Percentiles rank a stretch among this genome's conserved stretches.
Conservation (phyloP, 805 yeast genomes). For the Candida boleticola region DNA sequence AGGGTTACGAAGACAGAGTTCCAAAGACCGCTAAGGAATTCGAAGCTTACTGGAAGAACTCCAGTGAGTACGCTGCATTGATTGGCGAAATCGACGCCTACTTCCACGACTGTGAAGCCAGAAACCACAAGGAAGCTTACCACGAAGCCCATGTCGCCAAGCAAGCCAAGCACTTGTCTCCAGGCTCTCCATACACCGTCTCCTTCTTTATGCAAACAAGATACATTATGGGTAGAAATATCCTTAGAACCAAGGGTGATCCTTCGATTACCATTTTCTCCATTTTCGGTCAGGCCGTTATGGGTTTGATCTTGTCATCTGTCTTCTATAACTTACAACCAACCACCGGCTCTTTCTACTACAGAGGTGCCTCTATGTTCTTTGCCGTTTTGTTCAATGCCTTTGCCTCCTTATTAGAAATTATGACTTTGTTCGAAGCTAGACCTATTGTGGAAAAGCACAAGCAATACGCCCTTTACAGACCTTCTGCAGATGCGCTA, state of each 20-base stretch:
- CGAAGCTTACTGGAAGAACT: slow-evolving; percentile 56
- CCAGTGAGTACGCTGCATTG: slow-evolving; percentile 48
- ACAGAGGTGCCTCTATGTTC: slow-evolving; percentile 64
- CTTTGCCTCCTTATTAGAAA: slow-evolving; percentile 58
- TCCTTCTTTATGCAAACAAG: slow-evolving; percentile 50
- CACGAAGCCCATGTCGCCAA: slow-evolving; percentile 30
- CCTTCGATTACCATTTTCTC: slow-evolving; percentile 52
- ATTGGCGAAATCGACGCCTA: slow-evolving; percentile 42
- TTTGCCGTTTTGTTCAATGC: slow-evolving; percentile 61
- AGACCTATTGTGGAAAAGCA: slow-evolving; percentile 71
- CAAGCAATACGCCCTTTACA: slow-evolving; percentile 66
- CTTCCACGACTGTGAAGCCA: slow-evolving; percentile 23
- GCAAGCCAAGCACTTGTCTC: slow-evolving; percentile 38
- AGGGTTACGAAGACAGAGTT: slow-evolving; percentile 50
- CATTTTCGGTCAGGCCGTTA: slow-evolving; percentile 50
- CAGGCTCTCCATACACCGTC: slow-evolving; percentile 36
- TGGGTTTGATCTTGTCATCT: slow-evolving; percentile 61
- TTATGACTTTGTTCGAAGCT: slow-evolving; percentile 54
- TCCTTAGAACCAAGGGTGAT: slow-evolving; percentile 55
- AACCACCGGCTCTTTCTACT: slow-evolving; percentile 54
- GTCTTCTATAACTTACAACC: slow-evolving; percentile 51
- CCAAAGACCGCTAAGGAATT: slow-evolving; percentile 59
- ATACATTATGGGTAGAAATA: slow-evolving; percentile 53
- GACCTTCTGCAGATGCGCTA: slow-evolving; percentile 71
- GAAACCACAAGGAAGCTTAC: slow-evolving; percentile 18